A percentile compares a stretch with the other conserved stretches of the same genome.
Evolutionary conservation across 164 flowering plant species (phyloP).

Genomic region (Litsea cubeba): DNA sequence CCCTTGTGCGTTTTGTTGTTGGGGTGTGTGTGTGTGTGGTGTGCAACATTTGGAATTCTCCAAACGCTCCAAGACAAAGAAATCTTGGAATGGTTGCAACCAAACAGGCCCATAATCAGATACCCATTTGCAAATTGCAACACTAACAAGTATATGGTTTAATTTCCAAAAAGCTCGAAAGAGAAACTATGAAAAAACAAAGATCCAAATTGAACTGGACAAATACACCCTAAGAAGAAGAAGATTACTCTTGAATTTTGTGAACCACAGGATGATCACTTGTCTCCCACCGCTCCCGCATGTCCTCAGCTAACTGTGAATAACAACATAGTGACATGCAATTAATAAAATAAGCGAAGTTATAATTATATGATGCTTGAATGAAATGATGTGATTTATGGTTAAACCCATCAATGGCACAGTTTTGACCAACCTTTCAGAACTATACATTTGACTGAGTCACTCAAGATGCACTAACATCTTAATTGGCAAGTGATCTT

Average conservation of each 20-base stretch:
- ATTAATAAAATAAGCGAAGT: background rate
- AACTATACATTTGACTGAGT: background rate
- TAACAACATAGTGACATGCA: background rate
- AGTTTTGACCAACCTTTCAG: no score
- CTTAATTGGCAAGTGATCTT: background rate
- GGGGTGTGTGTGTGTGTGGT: no score
- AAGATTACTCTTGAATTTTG: slow-evolving; percentile 85
- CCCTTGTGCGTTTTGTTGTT: no score
- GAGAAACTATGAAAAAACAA: no score
- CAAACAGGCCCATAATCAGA: no score
- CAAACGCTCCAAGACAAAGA: no score
- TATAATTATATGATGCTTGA: background rate
- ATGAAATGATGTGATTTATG: background rate
- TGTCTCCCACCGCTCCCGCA: slow-evolving; percentile 93
- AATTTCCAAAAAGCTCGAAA: no score
- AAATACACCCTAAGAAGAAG: background rate
- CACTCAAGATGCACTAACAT: background rate
- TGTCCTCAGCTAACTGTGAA: slow-evolving; percentile 81
- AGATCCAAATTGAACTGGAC: no score
- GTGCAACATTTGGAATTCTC: no score
- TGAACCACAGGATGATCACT: slow-evolving; percentile 88
- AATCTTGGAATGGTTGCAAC: no score
- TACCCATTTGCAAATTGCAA: no score
- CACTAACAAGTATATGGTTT: no score
- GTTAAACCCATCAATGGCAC: background rate